Conservation (phyloP, 139 green algal genomes). For the Chloropicon primus region DNA sequence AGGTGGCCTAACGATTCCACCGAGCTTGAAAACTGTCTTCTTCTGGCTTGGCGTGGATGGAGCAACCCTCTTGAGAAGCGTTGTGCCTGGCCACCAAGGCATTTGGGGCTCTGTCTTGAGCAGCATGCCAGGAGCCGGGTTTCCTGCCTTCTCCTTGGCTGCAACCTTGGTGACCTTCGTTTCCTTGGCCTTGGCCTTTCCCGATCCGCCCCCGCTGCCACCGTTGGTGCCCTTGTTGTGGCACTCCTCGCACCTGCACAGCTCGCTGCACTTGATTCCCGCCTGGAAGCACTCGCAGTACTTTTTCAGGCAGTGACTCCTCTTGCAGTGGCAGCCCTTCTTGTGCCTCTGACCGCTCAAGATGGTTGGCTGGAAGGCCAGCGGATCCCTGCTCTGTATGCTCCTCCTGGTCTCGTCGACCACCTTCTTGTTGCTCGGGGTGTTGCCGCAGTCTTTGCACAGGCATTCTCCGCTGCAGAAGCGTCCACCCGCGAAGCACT, state of each 20-base stretch:
- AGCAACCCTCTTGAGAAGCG: background rate
- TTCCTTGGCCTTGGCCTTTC: background rate
- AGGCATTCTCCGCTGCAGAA: background rate
- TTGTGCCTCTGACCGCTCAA: slow-evolving; percentile 32
- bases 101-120: background rate
- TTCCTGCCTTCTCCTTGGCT: background rate
- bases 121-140: background rate
- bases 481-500: slow-evolving; percentile 50
- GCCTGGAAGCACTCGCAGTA: slow-evolving; percentile 98
- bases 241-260: slow-evolving; percentile 62
- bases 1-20: background rate
- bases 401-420: background rate
- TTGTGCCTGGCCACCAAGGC: background rate
- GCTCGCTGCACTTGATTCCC: slow-evolving; percentile 60
- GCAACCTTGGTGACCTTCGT: background rate
- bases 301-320: slow-evolving; percentile 85
- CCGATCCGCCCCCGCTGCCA: background rate
- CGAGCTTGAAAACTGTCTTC: background rate
- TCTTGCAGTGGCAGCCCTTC: slow-evolving; percentile 72
- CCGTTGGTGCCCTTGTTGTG: background rate
- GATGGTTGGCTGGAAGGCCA: slow-evolving; percentile 16
- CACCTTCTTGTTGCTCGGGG: background rate
- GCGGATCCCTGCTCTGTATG: slow-evolving; percentile 18
- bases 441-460: background rate
- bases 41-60: background rate